Evolutionary conservation across 768 basidiomycete species (phyloP).

Genomic region (Fistulinella prunicolor): DNA sequence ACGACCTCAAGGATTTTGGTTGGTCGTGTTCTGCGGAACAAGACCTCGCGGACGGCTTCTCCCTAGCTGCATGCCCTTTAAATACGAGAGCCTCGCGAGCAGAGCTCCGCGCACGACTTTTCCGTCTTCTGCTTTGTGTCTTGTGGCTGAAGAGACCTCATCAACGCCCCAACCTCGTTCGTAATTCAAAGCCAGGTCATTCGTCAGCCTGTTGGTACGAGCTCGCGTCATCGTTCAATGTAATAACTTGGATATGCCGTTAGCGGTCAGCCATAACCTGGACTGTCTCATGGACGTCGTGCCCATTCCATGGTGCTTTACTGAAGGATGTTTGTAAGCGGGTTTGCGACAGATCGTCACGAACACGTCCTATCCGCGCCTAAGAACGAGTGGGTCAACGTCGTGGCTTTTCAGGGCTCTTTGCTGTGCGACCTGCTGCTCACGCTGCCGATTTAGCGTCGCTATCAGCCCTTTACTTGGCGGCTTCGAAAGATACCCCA

Average conservation of each 20-base stretch:
- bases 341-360: conserved; percentile 2
- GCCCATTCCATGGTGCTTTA: conserved; percentile 10
- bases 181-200: conserved; percentile 27
- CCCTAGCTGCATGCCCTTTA: conserved; percentile 24
- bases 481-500: conserved; percentile 11
- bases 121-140: conserved; percentile 23
- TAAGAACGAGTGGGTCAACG: conserved; percentile 15
- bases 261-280: conserved; percentile 12
- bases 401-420: conserved; percentile 15
- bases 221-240: conserved; percentile 12
- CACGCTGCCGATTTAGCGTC: conserved; percentile 10
- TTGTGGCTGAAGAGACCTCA: conserved; percentile 19
- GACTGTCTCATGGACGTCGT: conserved; percentile 10
- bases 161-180: conserved; percentile 29
- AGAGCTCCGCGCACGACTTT: conserved; percentile 19
- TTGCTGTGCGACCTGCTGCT: conserved; percentile 15
- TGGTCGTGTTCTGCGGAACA: conserved; percentile 19
- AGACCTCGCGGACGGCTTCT: conserved; percentile 16
- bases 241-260: conserved; percentile 12
- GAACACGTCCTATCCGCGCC: conserved; percentile 3
- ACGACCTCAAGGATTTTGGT: conserved; percentile 18
- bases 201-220: conserved; percentile 16
- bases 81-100: conserved; percentile 20
- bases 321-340: conserved; percentile 21
- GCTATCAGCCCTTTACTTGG: conserved; percentile 4